A percentile compares a stretch with the other conserved stretches of the same genome.
Conservation (phyloP, 1,139 yeast species). For the Groenewaldozyma sp. region DNA sequence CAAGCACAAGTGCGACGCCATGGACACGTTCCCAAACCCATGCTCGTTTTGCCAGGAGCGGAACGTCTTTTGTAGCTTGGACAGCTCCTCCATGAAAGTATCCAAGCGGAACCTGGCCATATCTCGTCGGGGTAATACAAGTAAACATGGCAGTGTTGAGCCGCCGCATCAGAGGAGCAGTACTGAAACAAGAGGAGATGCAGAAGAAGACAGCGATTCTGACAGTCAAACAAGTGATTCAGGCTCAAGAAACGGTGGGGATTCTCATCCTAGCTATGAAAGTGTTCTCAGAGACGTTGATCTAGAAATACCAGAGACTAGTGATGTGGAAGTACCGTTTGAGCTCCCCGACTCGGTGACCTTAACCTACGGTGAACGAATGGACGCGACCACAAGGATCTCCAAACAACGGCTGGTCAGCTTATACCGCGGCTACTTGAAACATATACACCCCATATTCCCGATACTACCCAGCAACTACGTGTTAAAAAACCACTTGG, state of each 20-base stretch:
- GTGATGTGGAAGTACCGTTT: conserved; percentile 5
- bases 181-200: neutral
- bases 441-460: conserved; percentile 11
- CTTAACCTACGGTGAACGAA: neutral
- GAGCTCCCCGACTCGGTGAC: neutral
- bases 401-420: neutral
- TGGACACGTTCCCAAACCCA: conserved; percentile 16
- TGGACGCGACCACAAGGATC: conserved; percentile 1
- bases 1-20: conserved; percentile 19
- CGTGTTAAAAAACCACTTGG: conserved; percentile 7
- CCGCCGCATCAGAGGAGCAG: too few relatives aligned
- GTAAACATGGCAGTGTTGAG: too few relatives aligned
- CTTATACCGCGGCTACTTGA: conserved; percentile 6
- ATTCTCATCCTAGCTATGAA: too few relatives aligned
- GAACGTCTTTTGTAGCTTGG: conserved; percentile 15
- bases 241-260: too few relatives aligned
- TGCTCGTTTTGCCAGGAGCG: conserved; percentile 15
- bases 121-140: neutral
- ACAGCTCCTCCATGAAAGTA: conserved; percentile 3
- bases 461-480: conserved; percentile 14
- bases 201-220: neutral
- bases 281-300: neutral
- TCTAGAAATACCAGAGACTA: neutral
- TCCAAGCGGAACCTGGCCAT: conserved; percentile 1
- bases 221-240: too few relatives aligned